Evolutionary conservation across 768 basidiomycete genomes (phyloP), one percentile per base, ranked within the genome.

Genomic region (Fomitopsis serialis): DNA sequence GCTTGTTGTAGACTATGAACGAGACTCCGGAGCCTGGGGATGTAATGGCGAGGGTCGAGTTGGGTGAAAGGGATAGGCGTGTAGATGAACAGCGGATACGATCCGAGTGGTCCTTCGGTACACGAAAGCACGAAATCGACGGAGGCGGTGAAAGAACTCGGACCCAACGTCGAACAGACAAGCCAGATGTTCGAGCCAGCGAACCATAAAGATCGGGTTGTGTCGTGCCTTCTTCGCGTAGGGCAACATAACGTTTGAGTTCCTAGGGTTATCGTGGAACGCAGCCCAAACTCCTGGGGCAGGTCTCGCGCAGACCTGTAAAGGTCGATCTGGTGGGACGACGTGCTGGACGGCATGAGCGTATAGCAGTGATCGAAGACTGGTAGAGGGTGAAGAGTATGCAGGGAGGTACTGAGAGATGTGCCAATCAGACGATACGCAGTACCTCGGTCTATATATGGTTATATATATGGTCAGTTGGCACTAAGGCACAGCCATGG

Each of bases 11-110:
- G 68, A 10, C 65, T 68, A 1, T 58, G 46, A 2, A 75, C 78
- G 8, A 87, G 68, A 13, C 62, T 54, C 1, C 54, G 42, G 25
- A 91, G 63, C 11, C 78, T 72, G 5, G 70, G 70, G 2, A 60
- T 52, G 13, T 80, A 63, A 36, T 68, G 66, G 1, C 71, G 60
- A n/a, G 60, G 42, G 45, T 66, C 58, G 27, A 87, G 72, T 5
- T 57, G 54, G 15, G 42, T 29, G 8, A 42, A 21, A 4, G 62
- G 58, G 15, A 56, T 53, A 12, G 67, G 61, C 17, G 68, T 62
- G 61, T 74, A 78, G 25, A 90, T 71, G 69, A 90, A 90, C 8
- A 86, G 59, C 2, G 89, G 89, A 57, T 89, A 86, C 45, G 70
- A 62, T 1, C 79, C 86, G 47, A 85, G 68, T 19, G 67, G 63